These are phyloP conservation scores for Syzygium jambos DNA, from an alignment of 345 rosid species.

Conservation along the genomic window DNA sequence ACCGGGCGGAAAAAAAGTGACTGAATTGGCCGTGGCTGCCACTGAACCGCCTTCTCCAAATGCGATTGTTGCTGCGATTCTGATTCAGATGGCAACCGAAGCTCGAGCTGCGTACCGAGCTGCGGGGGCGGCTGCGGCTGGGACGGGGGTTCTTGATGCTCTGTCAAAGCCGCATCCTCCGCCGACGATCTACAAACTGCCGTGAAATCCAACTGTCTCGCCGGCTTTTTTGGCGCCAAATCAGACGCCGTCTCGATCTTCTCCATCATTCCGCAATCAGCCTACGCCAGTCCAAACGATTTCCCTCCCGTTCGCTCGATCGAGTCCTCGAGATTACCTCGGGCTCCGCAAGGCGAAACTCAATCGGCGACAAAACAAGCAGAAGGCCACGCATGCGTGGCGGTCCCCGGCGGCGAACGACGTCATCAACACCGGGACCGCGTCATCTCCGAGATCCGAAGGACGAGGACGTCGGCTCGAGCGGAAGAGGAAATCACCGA, in stretches of 20 bases:
- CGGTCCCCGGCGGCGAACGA: not conserved
- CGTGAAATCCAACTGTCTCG: constrained; percentile 11
- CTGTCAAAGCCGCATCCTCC: not conserved
- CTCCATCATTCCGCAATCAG: not conserved
- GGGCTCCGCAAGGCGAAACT: not conserved
- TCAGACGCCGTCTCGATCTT: constrained; percentile 1
- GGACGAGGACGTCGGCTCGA: not conserved
- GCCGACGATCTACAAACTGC: not conserved
- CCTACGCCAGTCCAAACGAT: not conserved
- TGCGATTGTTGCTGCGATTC: not conserved
- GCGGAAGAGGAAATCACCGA: not conserved
- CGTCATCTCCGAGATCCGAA: not conserved
- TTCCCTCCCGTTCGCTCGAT: not conserved
- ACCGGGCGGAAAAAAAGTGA: not conserved
- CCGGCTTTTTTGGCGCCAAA: constrained; percentile 2
- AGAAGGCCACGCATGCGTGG: not conserved
- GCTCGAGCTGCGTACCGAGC: constrained; percentile 1
- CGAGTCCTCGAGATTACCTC: not conserved
- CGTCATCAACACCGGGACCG: not conserved
- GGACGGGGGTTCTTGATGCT: not conserved
- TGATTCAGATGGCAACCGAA: not conserved
- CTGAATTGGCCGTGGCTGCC: not conserved
- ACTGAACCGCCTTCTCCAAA: not conserved
- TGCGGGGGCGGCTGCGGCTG: not conserved
- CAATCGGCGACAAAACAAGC: not conserved